A percentile compares a stretch with the other conserved stretches of the same genome.
Conservation (phyloP, 225 moss, liverwort and hornwort genomes). For the Physcomitrellopsis africana region DNA sequence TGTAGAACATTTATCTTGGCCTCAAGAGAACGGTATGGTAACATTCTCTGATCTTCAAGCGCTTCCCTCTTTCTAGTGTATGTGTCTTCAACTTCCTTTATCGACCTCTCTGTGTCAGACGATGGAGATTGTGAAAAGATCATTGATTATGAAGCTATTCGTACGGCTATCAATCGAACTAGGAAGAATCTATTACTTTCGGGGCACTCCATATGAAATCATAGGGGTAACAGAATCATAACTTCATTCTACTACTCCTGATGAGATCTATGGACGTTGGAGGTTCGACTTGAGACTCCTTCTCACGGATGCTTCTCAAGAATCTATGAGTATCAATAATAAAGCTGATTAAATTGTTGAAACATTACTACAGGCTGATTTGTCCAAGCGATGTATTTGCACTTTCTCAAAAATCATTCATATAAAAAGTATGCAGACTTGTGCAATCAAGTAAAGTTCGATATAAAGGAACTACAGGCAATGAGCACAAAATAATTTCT, state of each 20-base stretch:
- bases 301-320: too few relatives aligned
- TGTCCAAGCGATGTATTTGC: background rate
- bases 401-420: background rate
- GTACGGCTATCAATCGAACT: background rate
- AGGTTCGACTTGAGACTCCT: too few relatives aligned
- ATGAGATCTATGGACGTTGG: background rate
- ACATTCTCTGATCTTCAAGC: slow-evolving; percentile 47
- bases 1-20: slow-evolving; percentile 64
- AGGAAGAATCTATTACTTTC: background rate
- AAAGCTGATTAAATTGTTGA: background rate
- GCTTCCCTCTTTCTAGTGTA: slow-evolving; percentile 51
- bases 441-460: background rate
- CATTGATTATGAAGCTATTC: background rate
- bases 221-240: background rate
- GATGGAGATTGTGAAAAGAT: background rate
- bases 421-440: background rate
- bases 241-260: background rate
- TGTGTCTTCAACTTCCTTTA: slow-evolving; percentile 57
- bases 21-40: slow-evolving; percentile 66
- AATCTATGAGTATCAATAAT: background rate
- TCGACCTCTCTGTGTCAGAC: slow-evolving; percentile 55
- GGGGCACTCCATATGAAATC: background rate
- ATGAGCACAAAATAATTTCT: background rate
- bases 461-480: background rate
- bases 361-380: background rate